A percentile compares a stretch with the other conserved stretches of the same genome.
Evolutionary conservation across 2,329 filamentous ascomycete genomes (phyloP).

Genomic region (Fusarium austroafricanum): DNA sequence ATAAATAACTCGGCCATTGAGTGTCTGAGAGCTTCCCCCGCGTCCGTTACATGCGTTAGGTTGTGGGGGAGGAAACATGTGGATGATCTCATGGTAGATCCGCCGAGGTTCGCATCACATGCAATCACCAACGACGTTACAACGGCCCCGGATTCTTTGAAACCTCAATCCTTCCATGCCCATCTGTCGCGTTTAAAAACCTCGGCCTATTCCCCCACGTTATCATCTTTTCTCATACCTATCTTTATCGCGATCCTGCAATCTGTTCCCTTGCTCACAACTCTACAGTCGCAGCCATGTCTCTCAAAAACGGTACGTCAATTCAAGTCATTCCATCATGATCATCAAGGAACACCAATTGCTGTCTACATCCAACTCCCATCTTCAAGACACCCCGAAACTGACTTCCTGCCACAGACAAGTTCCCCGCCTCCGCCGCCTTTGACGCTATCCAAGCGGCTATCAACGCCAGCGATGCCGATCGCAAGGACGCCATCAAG

Average conservation of each 20-base stretch:
- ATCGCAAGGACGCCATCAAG: conserved; percentile 89
- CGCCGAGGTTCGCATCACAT: conserved; percentile 37
- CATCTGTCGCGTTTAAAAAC: conserved; percentile 38
- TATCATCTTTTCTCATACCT: conserved; percentile 7
- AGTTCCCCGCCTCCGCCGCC: conserved; percentile 89
- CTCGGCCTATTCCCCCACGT: conserved; percentile 36
- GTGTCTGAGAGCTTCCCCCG: conserved; percentile 11
- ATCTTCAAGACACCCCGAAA: not conserved
- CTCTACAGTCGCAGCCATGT: conserved; percentile 64
- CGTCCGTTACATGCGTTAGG: no score
- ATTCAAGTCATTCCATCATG: not conserved
- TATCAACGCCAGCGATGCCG: conserved; percentile 75
- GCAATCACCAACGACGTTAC: conserved; percentile 18
- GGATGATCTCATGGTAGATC: conserved; percentile 32
- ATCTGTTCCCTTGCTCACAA: not conserved
- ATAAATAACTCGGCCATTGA: conserved; percentile 28
- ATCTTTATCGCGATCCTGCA: not conserved
- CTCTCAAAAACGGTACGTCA: conserved; percentile 76
- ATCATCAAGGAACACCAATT: not conserved
- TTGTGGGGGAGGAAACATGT: conserved; percentile 34
- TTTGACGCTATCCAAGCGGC: conserved; percentile 88
- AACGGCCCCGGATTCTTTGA: conserved; percentile 10
- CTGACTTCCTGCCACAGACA: conserved; percentile 61
- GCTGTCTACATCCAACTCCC: not conserved
- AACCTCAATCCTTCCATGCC: conserved; percentile 18